Evolutionary conservation across 768 basidiomycete species (phyloP).

Genomic region (Erythrobasidium yunnanense): DNA sequence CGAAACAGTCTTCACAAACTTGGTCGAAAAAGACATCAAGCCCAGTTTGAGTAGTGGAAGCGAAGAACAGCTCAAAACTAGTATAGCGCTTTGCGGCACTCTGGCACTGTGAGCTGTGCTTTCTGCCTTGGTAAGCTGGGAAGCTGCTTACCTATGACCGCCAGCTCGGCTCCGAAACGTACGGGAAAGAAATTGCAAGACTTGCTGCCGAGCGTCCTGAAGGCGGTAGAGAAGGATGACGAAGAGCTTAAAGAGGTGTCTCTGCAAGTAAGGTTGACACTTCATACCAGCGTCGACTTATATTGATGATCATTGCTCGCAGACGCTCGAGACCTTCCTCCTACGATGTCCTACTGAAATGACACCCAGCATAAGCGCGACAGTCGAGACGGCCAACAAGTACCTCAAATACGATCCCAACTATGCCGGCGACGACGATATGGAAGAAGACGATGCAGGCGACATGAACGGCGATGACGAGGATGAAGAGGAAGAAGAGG

Average conservation of each 20-base stretch:
- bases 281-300: neutral
- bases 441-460: conserved; percentile 47
- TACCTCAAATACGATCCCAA: conserved; percentile 88
- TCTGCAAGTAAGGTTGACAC: conserved; percentile 51
- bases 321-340: conserved; percentile 77
- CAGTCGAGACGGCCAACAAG: conserved; percentile 60
- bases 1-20: conserved; percentile 23
- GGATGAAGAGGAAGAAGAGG: conserved; percentile 56
- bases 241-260: conserved; percentile 72
- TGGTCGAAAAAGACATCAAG: conserved; percentile 27
- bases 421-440: conserved; percentile 31
- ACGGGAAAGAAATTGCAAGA: conserved; percentile 34
- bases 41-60: conserved; percentile 14
- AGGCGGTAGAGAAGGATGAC: conserved; percentile 63
- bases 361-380: conserved; percentile 56
- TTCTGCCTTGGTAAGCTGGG: neutral
- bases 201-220: conserved; percentile 55
- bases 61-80: conserved; percentile 30
- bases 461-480: conserved; percentile 54
- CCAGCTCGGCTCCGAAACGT: conserved; percentile 25
- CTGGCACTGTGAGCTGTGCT: conserved; percentile 41
- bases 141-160: neutral
- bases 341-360: conserved; percentile 74
- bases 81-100: conserved; percentile 54
- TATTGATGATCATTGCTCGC: neutral